Evolutionary conservation across 306 rosid genomes (phyloP), one percentile per base, ranked within the genome.

Genomic region (Urtica urens): DNA sequence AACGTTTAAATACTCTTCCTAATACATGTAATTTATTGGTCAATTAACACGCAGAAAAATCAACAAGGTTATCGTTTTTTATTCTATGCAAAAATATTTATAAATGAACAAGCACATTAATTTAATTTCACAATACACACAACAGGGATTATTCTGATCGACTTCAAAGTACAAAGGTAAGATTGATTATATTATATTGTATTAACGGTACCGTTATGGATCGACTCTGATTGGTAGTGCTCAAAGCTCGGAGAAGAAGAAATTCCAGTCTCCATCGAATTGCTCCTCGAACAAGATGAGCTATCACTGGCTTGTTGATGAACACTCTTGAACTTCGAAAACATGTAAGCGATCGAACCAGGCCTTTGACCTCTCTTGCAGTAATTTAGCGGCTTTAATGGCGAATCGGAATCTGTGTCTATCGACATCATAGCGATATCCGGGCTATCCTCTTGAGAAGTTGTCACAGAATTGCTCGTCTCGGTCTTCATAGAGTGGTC

Each of bases 291-390:
- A 1, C 48, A 16, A 16, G 77, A 56, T 20, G 55, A 60, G 13
- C 14, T 34, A 38, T 15, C 10, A 8, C n/a, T n/a, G n/a, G 21
- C 49, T 18, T 12, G 40, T 35, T 35, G 43, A 24, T 53, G 59
- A 22, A 70, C 54, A 37, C 46, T 77, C 60, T 43, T 71, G 15
- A 61, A 43, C 49, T 79, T 77, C 8, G 72, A 46, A 22, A 71
- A 92, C 53, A 92, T 73, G 69, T 62, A 58, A 52, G 73, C 53
- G 41, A 92, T 65, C 2, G 99, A 85, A 33, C 53, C 54, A 20
- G 53, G 28, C 6, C 35, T 38, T 9, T 53, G 65, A 18, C 25
- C 49, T 2, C 18, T 39, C 46, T 49, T 55, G 11, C 49, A 22
- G 2, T 40, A 49, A 60, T 53, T 26, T 1, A 49, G 34, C 0